Evolutionary conservation across 768 basidiomycete genomes (phyloP), one percentile per base, ranked within the genome.

Genomic region (Exidia glandulosa): DNA sequence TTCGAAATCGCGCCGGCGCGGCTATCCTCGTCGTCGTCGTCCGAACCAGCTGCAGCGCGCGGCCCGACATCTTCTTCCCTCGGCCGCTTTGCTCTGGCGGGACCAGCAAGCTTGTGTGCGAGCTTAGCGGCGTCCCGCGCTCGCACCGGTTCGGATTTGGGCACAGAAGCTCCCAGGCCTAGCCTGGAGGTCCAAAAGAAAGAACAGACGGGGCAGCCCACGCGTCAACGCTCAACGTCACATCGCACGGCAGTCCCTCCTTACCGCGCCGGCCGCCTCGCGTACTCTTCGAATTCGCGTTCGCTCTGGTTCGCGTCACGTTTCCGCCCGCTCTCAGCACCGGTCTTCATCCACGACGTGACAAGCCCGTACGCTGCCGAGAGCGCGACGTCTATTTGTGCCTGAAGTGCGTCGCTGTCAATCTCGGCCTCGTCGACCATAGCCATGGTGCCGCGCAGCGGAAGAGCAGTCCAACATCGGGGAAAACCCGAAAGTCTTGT

Each of bases 301-400:
- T 75, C 71, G 9, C 36, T 61, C 2, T 59, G 64, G 30, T 69
- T 63, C 19, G 67, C 61, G 4, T 66, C 60, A n/a, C n/a, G n/a
- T n/a, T n/a, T n/a, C 33, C 57, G 59, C 59, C 81, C 77, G 56
- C 25, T 74, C 71, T 62, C 67, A 72, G 60, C 67, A 37, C 75
- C 72, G 32, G 85, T 80, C 64, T 82, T 81, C 64, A 91, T 76
- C 89, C 89, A 91, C 59, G 89, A 87, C 25, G 86, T 78, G 48
- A 88, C 82, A 65, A 90, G 77, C 68, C 81, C 77, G 63, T 90
- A 81, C 1, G 85, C 83, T 70, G 84, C 82, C 4, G 88, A 84
- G 82, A 90, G 82, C 25, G 88, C 83, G 66, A 88, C 73, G 70
- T 91, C 86, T 57, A 90, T 83, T 72, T 87, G 87, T n/a, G 88